Evolutionary conservation across 306 rosid genomes (phyloP).

Genomic region (Purshia tridentata): DNA sequence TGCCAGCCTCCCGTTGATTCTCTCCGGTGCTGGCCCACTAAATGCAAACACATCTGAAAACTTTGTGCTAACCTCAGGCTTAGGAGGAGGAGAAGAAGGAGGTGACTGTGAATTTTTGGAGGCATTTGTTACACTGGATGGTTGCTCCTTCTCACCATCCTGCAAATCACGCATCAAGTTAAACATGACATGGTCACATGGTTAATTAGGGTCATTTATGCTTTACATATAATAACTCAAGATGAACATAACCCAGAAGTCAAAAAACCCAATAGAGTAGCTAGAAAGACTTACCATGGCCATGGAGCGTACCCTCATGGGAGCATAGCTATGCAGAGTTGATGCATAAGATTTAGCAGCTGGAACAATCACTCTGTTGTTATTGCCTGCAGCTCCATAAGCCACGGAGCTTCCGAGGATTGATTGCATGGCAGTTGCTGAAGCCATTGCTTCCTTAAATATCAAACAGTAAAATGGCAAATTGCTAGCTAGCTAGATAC

Average conservation of each 20-base stretch:
- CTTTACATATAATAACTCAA: too few relatives aligned
- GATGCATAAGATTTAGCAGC: not conserved
- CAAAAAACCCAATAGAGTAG: too few relatives aligned
- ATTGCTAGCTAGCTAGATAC: too few relatives aligned
- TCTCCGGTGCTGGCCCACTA: slow-evolving; percentile 68
- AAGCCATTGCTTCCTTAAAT: not conserved
- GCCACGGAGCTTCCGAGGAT: slow-evolving; percentile 1
- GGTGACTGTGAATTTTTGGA: not conserved
- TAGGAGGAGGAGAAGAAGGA: slow-evolving; percentile 12
- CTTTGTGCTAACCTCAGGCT: slow-evolving; percentile 41
- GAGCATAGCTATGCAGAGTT: not conserved
- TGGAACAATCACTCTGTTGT: not conserved
- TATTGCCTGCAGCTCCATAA: not conserved
- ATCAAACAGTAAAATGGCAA: not conserved
- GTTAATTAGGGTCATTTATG: too few relatives aligned
- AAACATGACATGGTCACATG: too few relatives aligned
- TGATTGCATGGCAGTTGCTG: not conserved
- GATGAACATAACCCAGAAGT: too few relatives aligned
- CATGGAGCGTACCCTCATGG: not conserved
- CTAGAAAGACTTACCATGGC: slow-evolving; percentile 3
- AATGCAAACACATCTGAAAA: slow-evolving; percentile 49
- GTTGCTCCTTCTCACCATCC: slow-evolving; percentile 11
- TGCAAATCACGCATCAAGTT: not conserved
- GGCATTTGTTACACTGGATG: not conserved
- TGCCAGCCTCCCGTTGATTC: slow-evolving; percentile 66